A percentile compares a stretch with the other conserved stretches of the same genome.
Conservation (phyloP, 305 asterid genomes). For the Nicotiana rustica region DNA sequence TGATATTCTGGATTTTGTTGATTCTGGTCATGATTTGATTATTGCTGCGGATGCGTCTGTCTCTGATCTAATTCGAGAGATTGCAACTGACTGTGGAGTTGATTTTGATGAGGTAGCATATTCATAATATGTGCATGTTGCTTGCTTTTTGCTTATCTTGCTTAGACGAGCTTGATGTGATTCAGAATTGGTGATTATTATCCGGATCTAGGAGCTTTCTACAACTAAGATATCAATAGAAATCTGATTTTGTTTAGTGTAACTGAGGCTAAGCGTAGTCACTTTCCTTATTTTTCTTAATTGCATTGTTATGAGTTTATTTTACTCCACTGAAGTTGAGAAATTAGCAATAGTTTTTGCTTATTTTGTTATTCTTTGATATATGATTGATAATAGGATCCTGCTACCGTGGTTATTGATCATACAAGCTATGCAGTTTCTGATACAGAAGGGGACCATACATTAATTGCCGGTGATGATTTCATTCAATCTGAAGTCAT, state of each 20-base stretch:
- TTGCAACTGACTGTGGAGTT: slow-evolving; percentile 86
- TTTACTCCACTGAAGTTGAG: not conserved
- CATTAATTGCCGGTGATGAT: slow-evolving; percentile 71
- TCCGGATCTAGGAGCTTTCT: not conserved
- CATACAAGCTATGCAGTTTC: slow-evolving; percentile 75
- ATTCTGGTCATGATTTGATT: slow-evolving; percentile 82
- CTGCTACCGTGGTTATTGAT: slow-evolving; percentile 77
- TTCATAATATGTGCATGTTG: not conserved
- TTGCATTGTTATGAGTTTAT: not conserved
- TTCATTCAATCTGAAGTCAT: slow-evolving; percentile 71
- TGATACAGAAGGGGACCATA: slow-evolving; percentile 73
- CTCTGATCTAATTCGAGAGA: slow-evolving; percentile 70
- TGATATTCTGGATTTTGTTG: slow-evolving; percentile 71
- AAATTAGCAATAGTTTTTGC: not conserved
- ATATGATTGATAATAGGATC: slow-evolving; percentile 55
- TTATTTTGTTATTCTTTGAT: not conserved
- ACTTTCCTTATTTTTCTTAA: not conserved
- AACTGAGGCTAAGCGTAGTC: not conserved
- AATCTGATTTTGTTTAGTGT: not conserved
- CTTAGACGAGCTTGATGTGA: not conserved
- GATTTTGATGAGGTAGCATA: slow-evolving; percentile 81
- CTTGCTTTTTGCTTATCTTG: not conserved
- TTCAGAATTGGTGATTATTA: not conserved
- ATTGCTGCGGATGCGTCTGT: slow-evolving; percentile 73
- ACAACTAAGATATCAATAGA: not conserved